These are phyloP conservation scores for Trichosporon sp. DNA, from an alignment of 1,284 basidiomycete genomes.

Conservation along the genomic window DNA sequence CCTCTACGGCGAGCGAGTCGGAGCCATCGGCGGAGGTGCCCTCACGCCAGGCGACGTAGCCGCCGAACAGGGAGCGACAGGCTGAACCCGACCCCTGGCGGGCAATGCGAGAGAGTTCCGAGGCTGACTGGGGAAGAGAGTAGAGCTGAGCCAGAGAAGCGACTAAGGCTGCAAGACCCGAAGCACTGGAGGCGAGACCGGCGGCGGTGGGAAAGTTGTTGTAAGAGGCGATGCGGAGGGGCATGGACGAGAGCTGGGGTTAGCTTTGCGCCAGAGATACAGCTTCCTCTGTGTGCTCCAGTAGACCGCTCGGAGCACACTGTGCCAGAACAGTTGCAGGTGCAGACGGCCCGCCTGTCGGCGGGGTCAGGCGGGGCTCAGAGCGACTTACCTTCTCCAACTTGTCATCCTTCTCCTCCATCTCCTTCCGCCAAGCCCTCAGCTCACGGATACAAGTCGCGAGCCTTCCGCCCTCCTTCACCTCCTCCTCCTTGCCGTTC, in stretches of 20 bases:
- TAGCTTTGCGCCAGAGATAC: not conserved
- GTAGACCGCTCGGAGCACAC: no score
- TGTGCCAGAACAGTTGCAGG: no score
- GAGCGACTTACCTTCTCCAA: constrained; percentile 60
- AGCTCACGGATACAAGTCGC: constrained; percentile 84
- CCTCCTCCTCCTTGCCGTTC: constrained; percentile 83
- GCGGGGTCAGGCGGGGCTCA: no score
- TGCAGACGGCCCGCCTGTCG: no score
- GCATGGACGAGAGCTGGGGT: constrained; percentile 62
- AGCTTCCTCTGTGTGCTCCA: no score
- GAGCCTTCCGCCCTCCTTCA: constrained; percentile 73
- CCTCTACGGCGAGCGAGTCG: constrained; percentile 82
- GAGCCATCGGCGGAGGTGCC: constrained; percentile 64
- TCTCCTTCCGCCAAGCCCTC: constrained; percentile 65
- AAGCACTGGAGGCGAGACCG: constrained; percentile 93
- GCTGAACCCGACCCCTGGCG: constrained; percentile 97
- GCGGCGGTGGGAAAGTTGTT: constrained; percentile 99
- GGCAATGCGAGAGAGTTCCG: constrained; percentile 81
- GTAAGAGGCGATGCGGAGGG: constrained; percentile 82
- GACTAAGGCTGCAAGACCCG: constrained; percentile 92
- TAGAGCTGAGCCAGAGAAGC: constrained; percentile 84
- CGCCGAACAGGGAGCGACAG: constrained; percentile 93
- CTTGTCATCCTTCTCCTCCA: constrained; percentile 64
- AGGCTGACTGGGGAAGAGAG: constrained; percentile 63
- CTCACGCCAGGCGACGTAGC: constrained; percentile 94